A percentile compares a stretch with the other conserved stretches of the same genome.
Conservation (phyloP, 2,329 filamentous ascomycete genomes). For the Lachnellula willkommii region DNA sequence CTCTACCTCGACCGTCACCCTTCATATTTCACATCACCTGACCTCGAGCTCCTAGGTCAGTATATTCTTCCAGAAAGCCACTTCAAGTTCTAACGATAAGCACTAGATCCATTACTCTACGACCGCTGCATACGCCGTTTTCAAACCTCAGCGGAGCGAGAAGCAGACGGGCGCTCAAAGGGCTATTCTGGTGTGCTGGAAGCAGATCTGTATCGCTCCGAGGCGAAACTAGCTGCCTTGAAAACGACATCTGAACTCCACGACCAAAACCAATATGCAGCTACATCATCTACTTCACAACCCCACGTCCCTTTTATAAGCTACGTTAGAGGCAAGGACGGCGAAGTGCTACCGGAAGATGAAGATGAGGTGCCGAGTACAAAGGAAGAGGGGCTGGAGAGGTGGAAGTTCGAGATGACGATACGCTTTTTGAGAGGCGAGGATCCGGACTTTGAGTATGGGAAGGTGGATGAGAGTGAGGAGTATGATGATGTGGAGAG, state of each 20-base stretch:
- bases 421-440: constrained; percentile 31
- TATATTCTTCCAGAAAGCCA: neutral
- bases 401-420: constrained; percentile 33
- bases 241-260: constrained; percentile 5
- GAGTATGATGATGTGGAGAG: constrained; percentile 31
- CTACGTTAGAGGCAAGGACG: constrained; percentile 23
- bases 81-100: constrained; percentile 9
- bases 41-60: constrained; percentile 32
- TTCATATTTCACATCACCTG: constrained; percentile 30
- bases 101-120: constrained; percentile 32
- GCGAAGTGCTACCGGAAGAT: constrained; percentile 29
- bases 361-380: constrained; percentile 28
- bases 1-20: constrained; percentile 32
- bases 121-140: constrained; percentile 32
- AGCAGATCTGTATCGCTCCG: constrained; percentile 32
- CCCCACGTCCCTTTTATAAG: constrained; percentile 20
- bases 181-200: constrained; percentile 33
- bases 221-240: constrained; percentile 31
- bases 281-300: constrained; percentile 5
- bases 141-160: constrained; percentile 30
- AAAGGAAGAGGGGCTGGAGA: constrained; percentile 31
- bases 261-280: neutral
- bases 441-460: constrained; percentile 33
- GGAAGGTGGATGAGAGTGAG: constrained; percentile 28
- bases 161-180: constrained; percentile 32